Percentiles rank a stretch among this genome's conserved stretches.
phyloP scores from a whole-genome alignment of 371 early-diverging fungal genomes.

The Mucor circinelloides region DNA sequence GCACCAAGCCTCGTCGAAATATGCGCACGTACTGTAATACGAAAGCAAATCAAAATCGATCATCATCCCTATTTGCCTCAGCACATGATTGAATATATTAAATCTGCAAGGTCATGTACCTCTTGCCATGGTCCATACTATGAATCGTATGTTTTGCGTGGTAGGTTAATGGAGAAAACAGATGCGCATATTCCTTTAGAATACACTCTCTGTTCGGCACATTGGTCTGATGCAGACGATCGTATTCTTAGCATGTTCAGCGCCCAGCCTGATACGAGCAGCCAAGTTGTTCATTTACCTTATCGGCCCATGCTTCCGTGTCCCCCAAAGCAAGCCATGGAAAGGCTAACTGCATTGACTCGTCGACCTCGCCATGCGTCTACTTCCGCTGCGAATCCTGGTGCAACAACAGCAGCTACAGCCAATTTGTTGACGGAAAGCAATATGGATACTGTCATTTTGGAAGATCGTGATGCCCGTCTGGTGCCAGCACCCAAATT shows the following conservation, averaged over 20 bases:
- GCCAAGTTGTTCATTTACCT: constrained; percentile 3
- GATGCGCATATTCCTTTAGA: constrained; percentile 41
- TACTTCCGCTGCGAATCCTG: neutral
- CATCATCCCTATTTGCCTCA: constrained; percentile 37
- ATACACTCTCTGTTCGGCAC: constrained; percentile 35
- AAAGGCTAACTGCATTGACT: neutral
- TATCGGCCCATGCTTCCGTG: constrained; percentile 14
- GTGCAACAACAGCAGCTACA: neutral
- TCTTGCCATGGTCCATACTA: constrained; percentile 87
- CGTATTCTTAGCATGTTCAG: constrained; percentile 26
- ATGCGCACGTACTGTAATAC: constrained; percentile 71
- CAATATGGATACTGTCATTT: neutral
- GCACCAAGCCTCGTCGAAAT: constrained; percentile 67
- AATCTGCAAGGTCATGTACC: constrained; percentile 69
- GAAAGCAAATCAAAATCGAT: constrained; percentile 58
- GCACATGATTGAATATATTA: constrained; percentile 61
- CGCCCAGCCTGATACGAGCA: constrained; percentile 3
- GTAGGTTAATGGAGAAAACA: constrained; percentile 62
- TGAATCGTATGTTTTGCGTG: constrained; percentile 58
- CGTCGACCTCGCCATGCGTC: neutral
- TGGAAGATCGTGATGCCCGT: neutral
- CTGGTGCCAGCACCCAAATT: neutral
- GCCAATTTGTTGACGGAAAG: neutral
- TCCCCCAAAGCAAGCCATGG: neutral
- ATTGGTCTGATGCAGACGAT: constrained; percentile 35